Evolutionary conservation across 345 rosid genomes (phyloP).

Genomic region (Populus ilicifolia): DNA sequence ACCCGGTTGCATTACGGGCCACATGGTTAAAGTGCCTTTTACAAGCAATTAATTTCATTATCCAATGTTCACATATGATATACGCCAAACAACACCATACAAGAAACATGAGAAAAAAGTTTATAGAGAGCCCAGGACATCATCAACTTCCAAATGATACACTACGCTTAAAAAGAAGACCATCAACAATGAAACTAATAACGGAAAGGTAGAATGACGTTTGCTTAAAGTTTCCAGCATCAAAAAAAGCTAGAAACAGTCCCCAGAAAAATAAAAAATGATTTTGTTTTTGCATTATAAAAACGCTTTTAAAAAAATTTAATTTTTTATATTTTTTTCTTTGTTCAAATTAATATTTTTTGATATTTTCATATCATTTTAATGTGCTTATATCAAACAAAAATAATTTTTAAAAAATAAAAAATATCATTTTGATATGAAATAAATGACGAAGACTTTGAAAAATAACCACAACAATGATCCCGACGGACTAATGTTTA

Average conservation of each 20-base stretch:
- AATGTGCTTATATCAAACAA: too few relatives aligned
- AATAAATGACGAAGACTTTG: accelerated
- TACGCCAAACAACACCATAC: background rate
- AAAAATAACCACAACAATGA: too few relatives aligned
- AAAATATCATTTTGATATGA: too few relatives aligned
- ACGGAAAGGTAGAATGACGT: background rate
- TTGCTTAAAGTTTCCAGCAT: background rate
- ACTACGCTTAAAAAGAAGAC: background rate
- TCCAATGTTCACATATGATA: background rate
- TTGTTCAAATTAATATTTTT: too few relatives aligned
- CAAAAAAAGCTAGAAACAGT: background rate
- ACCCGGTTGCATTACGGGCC: background rate
- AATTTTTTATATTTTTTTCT: too few relatives aligned
- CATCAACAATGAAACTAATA: background rate
- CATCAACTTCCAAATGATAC: background rate
- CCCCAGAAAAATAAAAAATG: background rate
- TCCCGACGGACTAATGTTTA: background rate
- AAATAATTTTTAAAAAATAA: too few relatives aligned
- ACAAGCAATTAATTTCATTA: background rate
- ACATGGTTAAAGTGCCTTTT: background rate
- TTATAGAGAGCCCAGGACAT: background rate
- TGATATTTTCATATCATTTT: too few relatives aligned
- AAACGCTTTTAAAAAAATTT: too few relatives aligned
- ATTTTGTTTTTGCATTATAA: too few relatives aligned
- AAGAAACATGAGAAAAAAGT: too few relatives aligned